Percentiles rank a stretch among this genome's conserved stretches.
These are phyloP conservation scores for Cephalotrichum gorgonifer DNA, from an alignment of 2,329 filamentous ascomycete species.

Conservation along the genomic window DNA sequence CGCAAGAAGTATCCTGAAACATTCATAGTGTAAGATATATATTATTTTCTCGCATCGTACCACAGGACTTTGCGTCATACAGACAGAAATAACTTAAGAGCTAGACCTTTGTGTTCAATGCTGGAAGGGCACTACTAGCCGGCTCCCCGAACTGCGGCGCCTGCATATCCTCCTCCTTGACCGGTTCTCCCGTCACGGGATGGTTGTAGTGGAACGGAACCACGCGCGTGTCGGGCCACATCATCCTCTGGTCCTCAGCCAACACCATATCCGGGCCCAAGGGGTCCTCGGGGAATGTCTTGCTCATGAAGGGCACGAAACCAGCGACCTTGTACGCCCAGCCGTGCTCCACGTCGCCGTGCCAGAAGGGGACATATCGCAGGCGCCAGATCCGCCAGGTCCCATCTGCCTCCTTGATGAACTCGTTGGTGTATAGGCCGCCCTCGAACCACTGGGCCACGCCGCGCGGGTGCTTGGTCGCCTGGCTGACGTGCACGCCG, in stretches of 20 bases:
- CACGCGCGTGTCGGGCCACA: slow-evolving; percentile 46
- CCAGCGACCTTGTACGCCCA: slow-evolving; percentile 43
- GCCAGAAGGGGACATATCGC: slow-evolving; percentile 49
- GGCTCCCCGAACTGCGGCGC: slow-evolving; percentile 31
- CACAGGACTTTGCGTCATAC: too few relatives aligned
- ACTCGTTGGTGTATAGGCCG: slow-evolving; percentile 48
- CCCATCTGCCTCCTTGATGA: slow-evolving; percentile 34
- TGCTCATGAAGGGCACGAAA: slow-evolving; percentile 39
- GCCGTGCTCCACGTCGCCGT: slow-evolving; percentile 39
- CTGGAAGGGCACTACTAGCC: too few relatives aligned
- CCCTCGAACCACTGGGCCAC: slow-evolving; percentile 49
- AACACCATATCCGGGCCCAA: slow-evolving; percentile 40
- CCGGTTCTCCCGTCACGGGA: slow-evolving; percentile 34
- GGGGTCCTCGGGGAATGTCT: slow-evolving; percentile 37
- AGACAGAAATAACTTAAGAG: too few relatives aligned
- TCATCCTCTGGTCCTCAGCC: slow-evolving; percentile 33
- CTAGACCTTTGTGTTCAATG: too few relatives aligned
- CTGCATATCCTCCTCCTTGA: slow-evolving; percentile 34
- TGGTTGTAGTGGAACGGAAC: slow-evolving; percentile 43
- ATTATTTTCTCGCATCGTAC: too few relatives aligned
- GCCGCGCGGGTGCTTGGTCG: slow-evolving; percentile 37
- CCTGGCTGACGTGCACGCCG: slow-evolving; percentile 40
- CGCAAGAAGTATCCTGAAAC: too few relatives aligned
- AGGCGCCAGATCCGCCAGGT: slow-evolving; percentile 42
- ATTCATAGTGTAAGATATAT: too few relatives aligned